Evolutionary conservation across 345 rosid genomes (phyloP), one percentile per base, ranked within the genome.

Genomic region (Ailanthus altissimus): DNA sequence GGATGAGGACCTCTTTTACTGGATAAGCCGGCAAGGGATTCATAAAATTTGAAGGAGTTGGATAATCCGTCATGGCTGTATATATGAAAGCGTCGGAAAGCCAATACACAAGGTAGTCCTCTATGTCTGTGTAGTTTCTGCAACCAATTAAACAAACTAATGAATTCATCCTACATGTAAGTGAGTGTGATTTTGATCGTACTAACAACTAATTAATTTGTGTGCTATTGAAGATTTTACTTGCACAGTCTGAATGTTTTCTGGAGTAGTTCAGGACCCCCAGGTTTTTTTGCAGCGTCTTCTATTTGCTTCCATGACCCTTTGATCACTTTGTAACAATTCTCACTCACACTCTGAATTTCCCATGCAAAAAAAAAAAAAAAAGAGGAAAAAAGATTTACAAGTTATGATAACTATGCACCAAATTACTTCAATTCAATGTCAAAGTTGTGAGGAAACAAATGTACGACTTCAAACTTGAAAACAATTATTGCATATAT

Each of bases 31-130:
- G 93, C 79, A 91, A 58, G 7, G 93, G 93, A 9, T 5, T 78
- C 14, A 86, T 51, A 69, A 88, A 85, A 79, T 85, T 88, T 0
- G 93, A 83, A 8, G 86, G 86, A 0, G 91, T 84, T 49, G 93
- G 95, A 73, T 91, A 91, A 80, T 89, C 91, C 1, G 91, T 85
- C 95, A 91, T 91, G 45, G 91, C 93, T 18, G 93, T 72, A 78
- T 91, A 86, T 1, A 8, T 23, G 66, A 73, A 83, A 2, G 91
- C 95, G 18, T 81, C 82, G 0, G 0, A 0, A 2, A 89, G 82
- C 90, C 91, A 91, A 50, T 21, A 1, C 36, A 73, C 32, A 0
- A 89, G 70, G 32, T 45, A 14, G 2, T 14, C 76, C 9, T 25
- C 86, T 61, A 66, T 43, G 51, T 70, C 87, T 61, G 66, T 43